Conservation (phyloP, 139 green algal species). For the Ettlia oleoabundans region DNA sequence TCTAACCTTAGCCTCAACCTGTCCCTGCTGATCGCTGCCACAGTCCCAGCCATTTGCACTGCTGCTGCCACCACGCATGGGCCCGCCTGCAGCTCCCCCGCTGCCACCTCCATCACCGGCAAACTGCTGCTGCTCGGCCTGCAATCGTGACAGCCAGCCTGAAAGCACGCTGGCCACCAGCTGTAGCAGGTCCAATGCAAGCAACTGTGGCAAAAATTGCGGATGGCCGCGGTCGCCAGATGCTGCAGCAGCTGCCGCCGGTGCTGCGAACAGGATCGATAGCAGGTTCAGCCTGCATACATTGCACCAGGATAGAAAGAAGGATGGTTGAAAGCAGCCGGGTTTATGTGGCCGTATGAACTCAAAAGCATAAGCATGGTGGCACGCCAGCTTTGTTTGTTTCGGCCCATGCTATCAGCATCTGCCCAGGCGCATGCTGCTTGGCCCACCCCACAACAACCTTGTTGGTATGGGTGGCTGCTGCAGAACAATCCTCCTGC, state of each 20-base stretch:
- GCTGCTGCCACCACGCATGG: too few relatives aligned
- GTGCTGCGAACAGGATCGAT: not conserved
- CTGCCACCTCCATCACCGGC: not conserved
- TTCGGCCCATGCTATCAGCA: too few relatives aligned
- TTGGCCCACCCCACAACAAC: too few relatives aligned
- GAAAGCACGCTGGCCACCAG: slow-evolving; percentile 21
- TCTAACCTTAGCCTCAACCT: too few relatives aligned
- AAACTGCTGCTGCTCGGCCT: not conserved
- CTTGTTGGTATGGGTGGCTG: too few relatives aligned
- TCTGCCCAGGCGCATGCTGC: too few relatives aligned
- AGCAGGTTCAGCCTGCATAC: slow-evolving; percentile 21
- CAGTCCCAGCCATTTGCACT: too few relatives aligned
- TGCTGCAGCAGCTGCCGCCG: not conserved
- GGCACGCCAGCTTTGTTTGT: too few relatives aligned
- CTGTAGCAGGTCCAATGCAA: slow-evolving; percentile 5
- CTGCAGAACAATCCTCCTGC: not conserved
- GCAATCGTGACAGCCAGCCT: slow-evolving; percentile 12
- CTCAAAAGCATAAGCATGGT: not conserved
- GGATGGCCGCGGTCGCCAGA: not conserved
- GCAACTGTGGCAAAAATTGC: not conserved
- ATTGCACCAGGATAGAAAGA: too few relatives aligned
- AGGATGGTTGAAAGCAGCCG: not conserved
- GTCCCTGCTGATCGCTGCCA: too few relatives aligned
- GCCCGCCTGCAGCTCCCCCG: not conserved
- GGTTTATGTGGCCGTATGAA: not conserved